phyloP scores from a whole-genome alignment of 345 rosid genomes.

The Eucalyptus virginea region DNA sequence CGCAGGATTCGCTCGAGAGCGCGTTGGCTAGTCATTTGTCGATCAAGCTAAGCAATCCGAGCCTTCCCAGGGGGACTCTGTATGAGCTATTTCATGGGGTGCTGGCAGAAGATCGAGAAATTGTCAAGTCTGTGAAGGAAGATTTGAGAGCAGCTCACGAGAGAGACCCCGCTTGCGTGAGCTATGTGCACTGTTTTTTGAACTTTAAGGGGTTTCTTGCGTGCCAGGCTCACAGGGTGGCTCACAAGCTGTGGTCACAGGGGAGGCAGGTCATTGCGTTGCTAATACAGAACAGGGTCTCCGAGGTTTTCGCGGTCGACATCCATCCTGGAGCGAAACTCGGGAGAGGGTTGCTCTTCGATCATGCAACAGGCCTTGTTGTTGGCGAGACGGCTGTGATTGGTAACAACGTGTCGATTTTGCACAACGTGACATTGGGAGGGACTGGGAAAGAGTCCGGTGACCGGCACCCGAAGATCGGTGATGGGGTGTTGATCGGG shows the following conservation, averaged over 20 bases:
- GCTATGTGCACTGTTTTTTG: slow-evolving; percentile 69
- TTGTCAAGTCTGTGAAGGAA: slow-evolving; percentile 35
- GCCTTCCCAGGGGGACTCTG: slow-evolving; percentile 43
- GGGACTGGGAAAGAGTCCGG: slow-evolving; percentile 85
- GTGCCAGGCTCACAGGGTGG: slow-evolving; percentile 70
- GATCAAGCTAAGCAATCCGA: slow-evolving; percentile 47
- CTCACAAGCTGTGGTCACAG: slow-evolving; percentile 67
- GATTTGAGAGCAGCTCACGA: slow-evolving; percentile 65
- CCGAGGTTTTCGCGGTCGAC: slow-evolving; percentile 71
- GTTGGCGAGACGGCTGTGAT: slow-evolving; percentile 93
- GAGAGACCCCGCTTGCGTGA: slow-evolving; percentile 79
- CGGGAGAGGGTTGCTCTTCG: slow-evolving; percentile 64
- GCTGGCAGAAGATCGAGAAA: slow-evolving; percentile 31
- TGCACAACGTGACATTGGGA: slow-evolving; percentile 86
- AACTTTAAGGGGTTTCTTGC: slow-evolving; percentile 79
- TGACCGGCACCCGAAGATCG: slow-evolving; percentile 93
- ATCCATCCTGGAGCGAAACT: slow-evolving; percentile 92
- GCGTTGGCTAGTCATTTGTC: slow-evolving; percentile 75
- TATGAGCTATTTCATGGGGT: slow-evolving; percentile 53
- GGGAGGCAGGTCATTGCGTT: slow-evolving; percentile 48
- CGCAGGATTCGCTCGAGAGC: slow-evolving; percentile 42
- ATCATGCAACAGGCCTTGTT: slow-evolving; percentile 79
- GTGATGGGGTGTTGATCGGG: slow-evolving; percentile 89
- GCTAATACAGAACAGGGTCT: slow-evolving; percentile 66
- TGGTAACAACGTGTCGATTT: slow-evolving; percentile 78